These are phyloP conservation scores for Rhexocercosporidium sp. DNA, from an alignment of 2,329 filamentous ascomycete genomes.

Conservation along the genomic window DNA sequence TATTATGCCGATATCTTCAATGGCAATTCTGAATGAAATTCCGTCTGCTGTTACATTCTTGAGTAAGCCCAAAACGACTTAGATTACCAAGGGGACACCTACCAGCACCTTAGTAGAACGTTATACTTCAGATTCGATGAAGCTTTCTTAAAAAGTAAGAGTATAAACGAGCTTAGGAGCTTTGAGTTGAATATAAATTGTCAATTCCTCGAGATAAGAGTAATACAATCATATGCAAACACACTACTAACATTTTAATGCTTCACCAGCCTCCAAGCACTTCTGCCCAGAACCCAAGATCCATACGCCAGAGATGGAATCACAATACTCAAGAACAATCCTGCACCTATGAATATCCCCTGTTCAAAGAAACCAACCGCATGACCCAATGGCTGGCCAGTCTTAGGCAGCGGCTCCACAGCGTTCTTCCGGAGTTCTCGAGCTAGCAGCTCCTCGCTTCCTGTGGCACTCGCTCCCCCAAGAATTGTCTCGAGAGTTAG, in stretches of 20 bases:
- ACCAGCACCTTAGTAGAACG: too few species aligned
- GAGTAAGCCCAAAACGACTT: too few species aligned
- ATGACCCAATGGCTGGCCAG: slow-evolving; percentile 43
- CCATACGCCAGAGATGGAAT: slow-evolving; percentile 3
- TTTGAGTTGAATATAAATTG: not conserved
- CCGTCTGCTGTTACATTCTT: too few species aligned
- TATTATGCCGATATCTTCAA: too few species aligned
- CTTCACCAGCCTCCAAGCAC: slow-evolving; percentile 9
- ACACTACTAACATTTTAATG: not conserved
- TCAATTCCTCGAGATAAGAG: not conserved
- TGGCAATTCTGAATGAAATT: too few species aligned
- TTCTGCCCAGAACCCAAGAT: not conserved
- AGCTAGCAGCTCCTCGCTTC: not conserved
- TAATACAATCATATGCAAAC: not conserved
- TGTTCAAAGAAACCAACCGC: slow-evolving; percentile 55
- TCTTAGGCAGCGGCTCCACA: slow-evolving; percentile 41
- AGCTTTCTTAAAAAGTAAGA: slow-evolving; percentile 23
- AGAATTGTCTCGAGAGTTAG: not conserved
- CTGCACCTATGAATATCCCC: slow-evolving; percentile 48
- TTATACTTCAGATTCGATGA: too few species aligned
- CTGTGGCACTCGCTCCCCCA: not conserved
- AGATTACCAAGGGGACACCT: too few species aligned
- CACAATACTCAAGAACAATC: slow-evolving; percentile 17
- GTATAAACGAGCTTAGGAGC: too few species aligned
- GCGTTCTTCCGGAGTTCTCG: slow-evolving; percentile 28